Evolutionary conservation across 805 yeast genomes (phyloP).

Genomic region (Yamadazyma insecticola): DNA sequence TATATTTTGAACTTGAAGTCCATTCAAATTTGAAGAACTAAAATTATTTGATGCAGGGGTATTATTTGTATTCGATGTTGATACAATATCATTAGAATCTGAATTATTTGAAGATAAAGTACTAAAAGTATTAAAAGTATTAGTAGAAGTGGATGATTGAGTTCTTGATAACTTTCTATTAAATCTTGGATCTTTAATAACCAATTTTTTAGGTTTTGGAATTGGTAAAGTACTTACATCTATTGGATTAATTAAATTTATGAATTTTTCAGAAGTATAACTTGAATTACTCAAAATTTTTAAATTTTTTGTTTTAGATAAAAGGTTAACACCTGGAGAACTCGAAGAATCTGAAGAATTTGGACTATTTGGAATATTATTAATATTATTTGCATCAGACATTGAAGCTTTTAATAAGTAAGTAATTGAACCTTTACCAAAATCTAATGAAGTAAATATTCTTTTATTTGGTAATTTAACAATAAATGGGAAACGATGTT

Average conservation of each 20-base stretch:
- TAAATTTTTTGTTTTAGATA: slow-evolving; percentile 21
- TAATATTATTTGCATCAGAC: slow-evolving; percentile 11
- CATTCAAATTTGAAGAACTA: background rate
- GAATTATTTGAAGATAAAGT: slow-evolving; percentile 30
- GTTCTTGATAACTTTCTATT: slow-evolving; percentile 25
- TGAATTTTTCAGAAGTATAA: slow-evolving; percentile 49
- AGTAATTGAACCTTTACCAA: slow-evolving; percentile 79
- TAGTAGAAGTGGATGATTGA: slow-evolving; percentile 31
- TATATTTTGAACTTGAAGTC: background rate
- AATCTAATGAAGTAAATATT: slow-evolving; percentile 69
- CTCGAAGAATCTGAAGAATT: slow-evolving; percentile 1
- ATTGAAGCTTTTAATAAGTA: slow-evolving; percentile 57
- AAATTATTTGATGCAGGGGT: slow-evolving; percentile 1
- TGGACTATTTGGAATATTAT: slow-evolving; percentile 5
- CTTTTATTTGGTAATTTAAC: slow-evolving; percentile 74
- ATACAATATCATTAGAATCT: slow-evolving; percentile 12
- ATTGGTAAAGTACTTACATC: slow-evolving; percentile 65
- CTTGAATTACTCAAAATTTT: slow-evolving; percentile 23
- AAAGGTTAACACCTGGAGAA: slow-evolving; percentile 9
- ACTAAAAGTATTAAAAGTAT: slow-evolving; percentile 23
- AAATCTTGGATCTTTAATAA: slow-evolving; percentile 49
- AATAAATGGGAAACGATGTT: slow-evolving; percentile 82
- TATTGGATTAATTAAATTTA: slow-evolving; percentile 66
- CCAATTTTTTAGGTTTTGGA: slow-evolving; percentile 62
- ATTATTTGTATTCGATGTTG: background rate